A percentile compares a stretch with the other conserved stretches of the same genome.
Conservation (phyloP, 2,329 filamentous ascomycete species). For the Parascedosporium putredinis region DNA sequence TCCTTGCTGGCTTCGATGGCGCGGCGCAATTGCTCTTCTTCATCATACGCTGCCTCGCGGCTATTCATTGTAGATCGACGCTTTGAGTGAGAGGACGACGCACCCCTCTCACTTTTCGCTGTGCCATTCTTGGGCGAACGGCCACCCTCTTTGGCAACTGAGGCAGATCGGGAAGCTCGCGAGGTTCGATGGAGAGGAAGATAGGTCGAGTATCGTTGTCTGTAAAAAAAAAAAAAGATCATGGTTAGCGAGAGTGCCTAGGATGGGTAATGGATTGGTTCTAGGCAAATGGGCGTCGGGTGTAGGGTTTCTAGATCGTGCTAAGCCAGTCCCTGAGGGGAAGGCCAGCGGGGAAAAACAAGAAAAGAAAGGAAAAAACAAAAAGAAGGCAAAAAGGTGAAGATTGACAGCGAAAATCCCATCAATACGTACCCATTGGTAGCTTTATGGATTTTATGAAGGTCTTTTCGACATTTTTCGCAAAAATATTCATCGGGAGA, state of each 20-base stretch:
- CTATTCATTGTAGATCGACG: conserved; percentile 96
- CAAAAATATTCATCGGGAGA: conserved; percentile 97
- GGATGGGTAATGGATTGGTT: too few species aligned
- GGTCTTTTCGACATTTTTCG: conserved; percentile 83
- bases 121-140: conserved; percentile 43
- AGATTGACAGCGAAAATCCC: conserved; percentile 13
- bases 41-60: conserved; percentile 86
- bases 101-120: conserved; percentile 45
- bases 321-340: too few species aligned
- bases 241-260: too few species aligned
- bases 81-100: conserved; percentile 52
- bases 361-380: conserved; percentile 5
- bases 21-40: conserved; percentile 77
- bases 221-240: conserved; percentile 21
- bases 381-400: too few species aligned
- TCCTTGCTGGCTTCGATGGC: conserved; percentile 94
- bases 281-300: too few species aligned
- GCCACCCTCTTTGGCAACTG: conserved; percentile 52
- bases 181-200: conserved; percentile 47
- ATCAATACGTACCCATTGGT: conserved; percentile 65
- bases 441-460: conserved; percentile 74
- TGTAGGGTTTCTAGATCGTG: too few species aligned
- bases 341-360: too few species aligned
- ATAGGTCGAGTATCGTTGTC: conserved; percentile 58
- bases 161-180: conserved; percentile 52